phyloP scores from a whole-genome alignment of 2,329 filamentous ascomycete species.

The Fusarium illudens region DNA sequence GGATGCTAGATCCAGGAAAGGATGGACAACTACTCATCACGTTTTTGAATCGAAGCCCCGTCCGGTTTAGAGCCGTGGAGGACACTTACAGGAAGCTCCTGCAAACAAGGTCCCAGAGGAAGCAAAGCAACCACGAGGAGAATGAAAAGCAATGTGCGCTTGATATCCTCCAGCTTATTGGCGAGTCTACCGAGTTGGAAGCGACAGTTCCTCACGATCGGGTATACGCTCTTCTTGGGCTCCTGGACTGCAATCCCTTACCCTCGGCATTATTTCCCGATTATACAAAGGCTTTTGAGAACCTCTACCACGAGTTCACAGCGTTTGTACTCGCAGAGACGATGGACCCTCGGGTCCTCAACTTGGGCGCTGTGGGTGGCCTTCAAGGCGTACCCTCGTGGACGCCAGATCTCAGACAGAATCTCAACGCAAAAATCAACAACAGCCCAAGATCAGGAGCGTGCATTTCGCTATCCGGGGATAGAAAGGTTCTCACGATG shows the following conservation, averaged over 20 bases:
- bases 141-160: constrained; percentile 4
- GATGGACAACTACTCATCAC: constrained; percentile 12
- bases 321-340: background rate
- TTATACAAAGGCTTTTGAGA: background rate
- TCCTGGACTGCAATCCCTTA: constrained; percentile 7
- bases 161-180: background rate
- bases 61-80: constrained; percentile 13
- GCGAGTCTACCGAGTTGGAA: constrained; percentile 13
- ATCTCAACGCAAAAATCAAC: constrained; percentile 8
- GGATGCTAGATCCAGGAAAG: background rate
- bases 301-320: background rate
- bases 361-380: background rate
- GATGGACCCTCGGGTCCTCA: background rate
- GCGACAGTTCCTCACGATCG: constrained; percentile 20
- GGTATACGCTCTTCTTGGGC: constrained; percentile 11
- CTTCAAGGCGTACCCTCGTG: background rate
- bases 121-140: accelerated
- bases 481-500: background rate
- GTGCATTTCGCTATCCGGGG: background rate
- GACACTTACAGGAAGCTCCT: background rate
- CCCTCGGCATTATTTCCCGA: background rate
- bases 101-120: accelerated
- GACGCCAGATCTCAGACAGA: constrained; percentile 14
- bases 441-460: background rate
- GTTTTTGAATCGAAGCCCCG: background rate